Percentiles rank a stretch among this genome's conserved stretches.
Conservation (phyloP, 257 asterid genomes). For the Solanum corneliomulleri region DNA sequence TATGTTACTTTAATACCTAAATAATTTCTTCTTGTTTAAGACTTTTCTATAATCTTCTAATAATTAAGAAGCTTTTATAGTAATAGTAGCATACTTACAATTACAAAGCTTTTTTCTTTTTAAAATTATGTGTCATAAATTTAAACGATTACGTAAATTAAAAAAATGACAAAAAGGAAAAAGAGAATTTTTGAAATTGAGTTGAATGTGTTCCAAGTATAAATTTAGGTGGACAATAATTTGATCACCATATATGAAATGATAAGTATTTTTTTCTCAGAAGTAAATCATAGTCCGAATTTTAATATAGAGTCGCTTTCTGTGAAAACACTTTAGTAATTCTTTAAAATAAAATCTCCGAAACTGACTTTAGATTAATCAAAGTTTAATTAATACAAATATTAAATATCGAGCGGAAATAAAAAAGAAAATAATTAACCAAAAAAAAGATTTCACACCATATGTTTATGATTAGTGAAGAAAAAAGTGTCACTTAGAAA, state of each 20-base stretch:
- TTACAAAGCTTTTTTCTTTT: not conserved
- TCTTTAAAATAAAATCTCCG: too few species aligned
- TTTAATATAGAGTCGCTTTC: too few species aligned
- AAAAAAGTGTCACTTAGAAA: not conserved
- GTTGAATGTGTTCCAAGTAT: too few species aligned
- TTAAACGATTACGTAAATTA: not conserved
- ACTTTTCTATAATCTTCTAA: not conserved
- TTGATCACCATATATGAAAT: not conserved
- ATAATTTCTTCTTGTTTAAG: not conserved
- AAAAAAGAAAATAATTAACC: not conserved
- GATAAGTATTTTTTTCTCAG: fast-evolving
- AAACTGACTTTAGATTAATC: too few species aligned
- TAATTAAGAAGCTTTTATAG: not conserved
- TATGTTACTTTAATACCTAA: not conserved
- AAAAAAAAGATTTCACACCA: not conserved
- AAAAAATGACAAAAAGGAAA: not conserved
- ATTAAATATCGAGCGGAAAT: not conserved
- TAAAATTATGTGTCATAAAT: not conserved
- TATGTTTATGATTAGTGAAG: not conserved
- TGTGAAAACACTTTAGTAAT: not conserved
- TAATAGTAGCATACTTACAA: not conserved
- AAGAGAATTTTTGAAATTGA: not conserved
- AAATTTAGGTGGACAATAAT: not conserved
- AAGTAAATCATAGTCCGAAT: too few species aligned
- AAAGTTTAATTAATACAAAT: not conserved